Evolutionary conservation across 805 yeast species (phyloP).

Genomic region (Metschnikowia cubensis): DNA sequence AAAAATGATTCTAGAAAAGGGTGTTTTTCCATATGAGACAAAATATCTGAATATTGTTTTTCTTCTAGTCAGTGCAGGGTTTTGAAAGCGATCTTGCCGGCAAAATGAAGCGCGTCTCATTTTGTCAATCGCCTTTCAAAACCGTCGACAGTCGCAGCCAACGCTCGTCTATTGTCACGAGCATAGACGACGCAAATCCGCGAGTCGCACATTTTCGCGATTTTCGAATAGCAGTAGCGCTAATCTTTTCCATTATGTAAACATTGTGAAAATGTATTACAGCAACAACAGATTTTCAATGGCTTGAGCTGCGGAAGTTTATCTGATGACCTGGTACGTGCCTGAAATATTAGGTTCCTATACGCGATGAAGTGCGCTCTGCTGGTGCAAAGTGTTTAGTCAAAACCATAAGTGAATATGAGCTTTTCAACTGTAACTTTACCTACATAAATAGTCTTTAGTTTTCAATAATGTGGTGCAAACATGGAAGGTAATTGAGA

Average conservation of each 20-base stretch:
- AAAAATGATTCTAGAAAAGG: not conserved
- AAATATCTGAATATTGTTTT: not conserved
- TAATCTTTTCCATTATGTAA: not conserved
- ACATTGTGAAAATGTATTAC: no score
- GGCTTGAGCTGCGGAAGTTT: no score
- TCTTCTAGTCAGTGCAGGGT: not conserved
- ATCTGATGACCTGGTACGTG: not conserved
- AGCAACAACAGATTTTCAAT: no score
- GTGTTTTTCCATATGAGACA: not conserved
- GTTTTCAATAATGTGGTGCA: no score
- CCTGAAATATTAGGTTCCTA: not conserved
- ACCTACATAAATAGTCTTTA: no score
- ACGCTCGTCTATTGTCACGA: not conserved
- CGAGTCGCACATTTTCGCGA: not conserved
- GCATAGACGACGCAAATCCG: not conserved
- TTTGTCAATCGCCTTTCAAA: not conserved
- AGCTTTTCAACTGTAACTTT: not conserved
- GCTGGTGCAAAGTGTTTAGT: not conserved
- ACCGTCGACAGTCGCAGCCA: not conserved
- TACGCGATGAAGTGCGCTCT: not conserved
- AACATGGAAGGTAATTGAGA: not conserved
- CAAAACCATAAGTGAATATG: not conserved
- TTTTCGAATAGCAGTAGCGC: not conserved
- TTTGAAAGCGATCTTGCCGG: not conserved
- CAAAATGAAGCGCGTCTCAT: constrained; percentile 1